Evolutionary conservation across 306 rosid species (phyloP).

Genomic region (Fragaria nilgerrensis): DNA sequence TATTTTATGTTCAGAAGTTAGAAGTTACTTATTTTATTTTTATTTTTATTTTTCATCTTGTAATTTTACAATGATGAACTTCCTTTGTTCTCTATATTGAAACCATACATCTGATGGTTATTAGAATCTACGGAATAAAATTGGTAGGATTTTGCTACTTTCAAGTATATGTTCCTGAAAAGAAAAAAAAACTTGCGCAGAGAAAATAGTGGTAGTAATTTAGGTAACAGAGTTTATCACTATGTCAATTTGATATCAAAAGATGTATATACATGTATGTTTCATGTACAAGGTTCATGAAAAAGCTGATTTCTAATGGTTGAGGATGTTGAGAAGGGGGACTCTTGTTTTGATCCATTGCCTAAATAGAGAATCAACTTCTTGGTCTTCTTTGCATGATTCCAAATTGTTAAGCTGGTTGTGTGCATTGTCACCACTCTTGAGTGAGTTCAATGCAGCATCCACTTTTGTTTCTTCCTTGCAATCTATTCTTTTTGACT

Average conservation of each 20-base stretch:
- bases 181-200: too few relatives aligned
- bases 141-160: background rate
- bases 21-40: background rate
- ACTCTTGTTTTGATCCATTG: slow-evolving; percentile 36
- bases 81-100: background rate
- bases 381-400: slow-evolving; percentile 28
- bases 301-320: slow-evolving; percentile 9
- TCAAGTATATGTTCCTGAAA: too few relatives aligned
- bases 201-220: background rate
- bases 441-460: background rate
- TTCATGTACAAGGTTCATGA: background rate
- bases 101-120: background rate
- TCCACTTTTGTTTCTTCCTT: background rate
- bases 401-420: slow-evolving; percentile 20
- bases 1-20: background rate
- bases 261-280: background rate
- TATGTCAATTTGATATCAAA: background rate
- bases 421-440: slow-evolving; percentile 11
- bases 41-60: too few relatives aligned
- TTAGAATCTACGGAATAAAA: background rate
- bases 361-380: slow-evolving; percentile 29
- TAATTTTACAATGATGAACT: background rate
- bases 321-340: slow-evolving; percentile 36
- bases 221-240: background rate
- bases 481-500: background rate